Conservation (phyloP, 208 protist species). For the Trypanosoma scelopori region DNA sequence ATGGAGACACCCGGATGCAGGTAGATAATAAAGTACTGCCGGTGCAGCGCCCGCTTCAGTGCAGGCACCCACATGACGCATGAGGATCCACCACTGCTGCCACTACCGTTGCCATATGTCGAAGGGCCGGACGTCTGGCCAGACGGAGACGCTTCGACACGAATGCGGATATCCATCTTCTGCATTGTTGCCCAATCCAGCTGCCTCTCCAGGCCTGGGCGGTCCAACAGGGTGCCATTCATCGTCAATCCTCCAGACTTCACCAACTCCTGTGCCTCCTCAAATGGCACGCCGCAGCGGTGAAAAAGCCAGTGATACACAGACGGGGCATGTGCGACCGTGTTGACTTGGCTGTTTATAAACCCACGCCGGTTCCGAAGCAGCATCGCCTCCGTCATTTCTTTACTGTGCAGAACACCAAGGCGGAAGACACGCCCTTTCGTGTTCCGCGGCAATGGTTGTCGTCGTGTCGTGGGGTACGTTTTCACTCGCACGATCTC, state of each 20-base stretch:
- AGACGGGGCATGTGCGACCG: slow-evolving; percentile 79
- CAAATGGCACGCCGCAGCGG: slow-evolving; percentile 83
- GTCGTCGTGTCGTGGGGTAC: slow-evolving; percentile 41
- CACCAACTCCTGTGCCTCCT: slow-evolving; percentile 54
- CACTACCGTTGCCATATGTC: slow-evolving; percentile 12
- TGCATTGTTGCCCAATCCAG: slow-evolving; percentile 76
- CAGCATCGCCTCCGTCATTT: slow-evolving; percentile 59
- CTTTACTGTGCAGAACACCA: slow-evolving; percentile 67
- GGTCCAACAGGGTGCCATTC: slow-evolving; percentile 51
- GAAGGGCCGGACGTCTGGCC: slow-evolving; percentile 1
- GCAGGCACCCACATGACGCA: slow-evolving; percentile 62
- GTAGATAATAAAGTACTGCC: slow-evolving; percentile 71
- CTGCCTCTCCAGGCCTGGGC: slow-evolving; percentile 65
- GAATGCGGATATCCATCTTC: slow-evolving; percentile 71
- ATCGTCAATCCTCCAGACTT: slow-evolving; percentile 50
- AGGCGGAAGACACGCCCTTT: slow-evolving; percentile 77
- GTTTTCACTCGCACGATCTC: slow-evolving; percentile 60
- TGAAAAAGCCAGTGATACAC: slow-evolving; percentile 91
- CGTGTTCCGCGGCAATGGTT: slow-evolving; percentile 38
- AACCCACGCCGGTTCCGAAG: slow-evolving; percentile 75
- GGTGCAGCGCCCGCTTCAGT: slow-evolving; percentile 81
- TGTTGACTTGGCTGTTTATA: slow-evolving; percentile 79
- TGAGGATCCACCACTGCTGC: background rate
- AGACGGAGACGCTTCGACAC: slow-evolving; percentile 26
- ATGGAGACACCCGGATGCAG: slow-evolving; percentile 67